phyloP scores from a whole-genome alignment of 202 grass and related monocot genomes.

The Panicum hallii region DNA sequence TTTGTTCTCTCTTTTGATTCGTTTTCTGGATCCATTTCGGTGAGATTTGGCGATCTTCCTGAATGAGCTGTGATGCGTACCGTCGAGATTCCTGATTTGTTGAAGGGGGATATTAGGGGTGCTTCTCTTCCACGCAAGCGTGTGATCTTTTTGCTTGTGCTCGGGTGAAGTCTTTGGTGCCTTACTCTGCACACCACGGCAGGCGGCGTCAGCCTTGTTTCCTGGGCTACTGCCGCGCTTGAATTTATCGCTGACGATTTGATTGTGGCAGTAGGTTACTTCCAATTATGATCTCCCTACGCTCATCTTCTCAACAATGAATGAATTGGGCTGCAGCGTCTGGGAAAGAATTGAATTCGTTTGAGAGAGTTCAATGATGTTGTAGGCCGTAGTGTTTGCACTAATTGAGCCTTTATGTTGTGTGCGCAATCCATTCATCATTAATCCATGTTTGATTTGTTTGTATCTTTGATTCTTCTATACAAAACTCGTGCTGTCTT shows the following conservation, averaged over 20 bases:
- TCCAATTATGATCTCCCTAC: neutral
- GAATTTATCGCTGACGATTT: neutral
- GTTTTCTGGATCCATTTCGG: slow-evolving; percentile 33
- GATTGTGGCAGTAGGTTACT: neutral
- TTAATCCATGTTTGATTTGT: slow-evolving; percentile 18
- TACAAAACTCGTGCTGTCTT: neutral
- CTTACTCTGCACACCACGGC: neutral
- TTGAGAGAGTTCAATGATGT: neutral
- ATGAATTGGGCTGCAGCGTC: neutral
- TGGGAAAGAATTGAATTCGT: slow-evolving; percentile 1
- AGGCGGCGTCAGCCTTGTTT: neutral
- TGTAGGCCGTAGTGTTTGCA: neutral
- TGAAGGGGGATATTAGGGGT: slow-evolving; percentile 11
- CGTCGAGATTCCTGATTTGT: neutral
- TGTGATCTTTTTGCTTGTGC: neutral
- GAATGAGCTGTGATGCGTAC: neutral
- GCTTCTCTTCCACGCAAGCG: slow-evolving; percentile 48
- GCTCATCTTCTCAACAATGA: neutral
- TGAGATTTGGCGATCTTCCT: slow-evolving; percentile 10
- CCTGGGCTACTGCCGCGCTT: neutral
- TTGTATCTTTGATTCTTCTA: slow-evolving; percentile 4
- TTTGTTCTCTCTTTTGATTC: too few relatives aligned
- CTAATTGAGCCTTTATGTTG: neutral
- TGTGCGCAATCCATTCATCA: slow-evolving; percentile 6
- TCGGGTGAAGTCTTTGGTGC: too few relatives aligned